Evolutionary conservation across 148 eudicot species (phyloP).

Genomic region (Chenopodium album): DNA sequence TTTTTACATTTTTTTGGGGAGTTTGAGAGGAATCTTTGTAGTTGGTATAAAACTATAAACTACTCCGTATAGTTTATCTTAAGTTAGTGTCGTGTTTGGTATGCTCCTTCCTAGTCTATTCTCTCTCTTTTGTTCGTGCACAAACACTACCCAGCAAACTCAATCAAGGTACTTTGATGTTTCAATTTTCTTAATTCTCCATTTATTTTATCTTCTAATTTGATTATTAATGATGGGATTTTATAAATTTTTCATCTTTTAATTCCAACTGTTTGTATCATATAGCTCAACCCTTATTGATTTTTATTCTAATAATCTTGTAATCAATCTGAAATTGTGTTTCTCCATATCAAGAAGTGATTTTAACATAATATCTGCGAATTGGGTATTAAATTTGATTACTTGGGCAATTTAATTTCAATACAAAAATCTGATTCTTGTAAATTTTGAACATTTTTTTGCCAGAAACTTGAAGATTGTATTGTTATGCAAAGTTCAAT

Average conservation of each 20-base stretch:
- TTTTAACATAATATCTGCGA: neutral
- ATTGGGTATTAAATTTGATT: neutral
- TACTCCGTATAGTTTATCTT: neutral
- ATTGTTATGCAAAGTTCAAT: neutral
- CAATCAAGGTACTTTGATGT: conserved; percentile 11
- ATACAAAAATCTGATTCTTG: neutral
- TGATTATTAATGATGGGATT: neutral
- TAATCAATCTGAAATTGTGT: neutral
- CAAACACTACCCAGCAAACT: neutral
- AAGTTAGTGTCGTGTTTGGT: neutral
- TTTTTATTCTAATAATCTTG: neutral
- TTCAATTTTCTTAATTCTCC: neutral
- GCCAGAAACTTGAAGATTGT: neutral
- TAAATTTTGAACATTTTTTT: neutral
- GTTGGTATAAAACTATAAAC: neutral
- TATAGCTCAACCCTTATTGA: neutral
- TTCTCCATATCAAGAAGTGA: neutral
- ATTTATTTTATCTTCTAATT: neutral
- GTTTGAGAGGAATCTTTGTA: neutral
- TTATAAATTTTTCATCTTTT: conserved; percentile 11
- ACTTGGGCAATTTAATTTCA: neutral
- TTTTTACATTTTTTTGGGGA: no score
- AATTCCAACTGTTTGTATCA: neutral
- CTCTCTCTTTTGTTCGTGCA: neutral
- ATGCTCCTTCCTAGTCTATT: neutral